Percentiles rank a stretch among this genome's conserved stretches.
Evolutionary conservation across 2,329 filamentous ascomycete species (phyloP).

Genomic region (Epichloe coenophiala): DNA sequence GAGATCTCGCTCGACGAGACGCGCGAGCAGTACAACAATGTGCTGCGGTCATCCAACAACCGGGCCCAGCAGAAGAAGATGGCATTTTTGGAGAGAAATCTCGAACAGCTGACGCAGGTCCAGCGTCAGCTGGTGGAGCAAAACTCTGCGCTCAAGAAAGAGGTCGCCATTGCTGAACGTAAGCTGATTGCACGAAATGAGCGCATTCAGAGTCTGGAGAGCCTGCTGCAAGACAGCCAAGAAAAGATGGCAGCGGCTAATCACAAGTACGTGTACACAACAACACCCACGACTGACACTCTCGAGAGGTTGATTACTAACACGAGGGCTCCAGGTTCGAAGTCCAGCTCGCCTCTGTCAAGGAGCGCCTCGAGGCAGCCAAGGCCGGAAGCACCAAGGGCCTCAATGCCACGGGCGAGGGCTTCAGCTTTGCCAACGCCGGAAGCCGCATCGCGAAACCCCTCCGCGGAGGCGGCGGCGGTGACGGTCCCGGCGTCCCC

Average conservation of each 20-base stretch:
- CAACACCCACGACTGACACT: background rate
- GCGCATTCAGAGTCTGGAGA: slow-evolving; percentile 88
- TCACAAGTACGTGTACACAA: slow-evolving; percentile 60
- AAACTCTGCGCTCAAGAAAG: slow-evolving; percentile 94
- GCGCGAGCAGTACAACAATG: slow-evolving; percentile 97
- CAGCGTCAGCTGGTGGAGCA: slow-evolving; percentile 97
- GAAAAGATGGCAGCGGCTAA: slow-evolving; percentile 97
- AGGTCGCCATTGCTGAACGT: slow-evolving; percentile 94
- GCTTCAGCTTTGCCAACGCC: slow-evolving; percentile 56
- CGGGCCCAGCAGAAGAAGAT: slow-evolving; percentile 99
- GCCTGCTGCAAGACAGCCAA: slow-evolving; percentile 86
- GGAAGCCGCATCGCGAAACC: slow-evolving; percentile 59
- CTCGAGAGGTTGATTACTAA: background rate
- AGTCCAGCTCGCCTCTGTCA: slow-evolving; percentile 89
- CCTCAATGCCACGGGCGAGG: slow-evolving; percentile 51
- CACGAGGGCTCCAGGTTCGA: slow-evolving; percentile 59
- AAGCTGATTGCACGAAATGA: slow-evolving; percentile 95
- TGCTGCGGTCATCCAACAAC: slow-evolving; percentile 91
- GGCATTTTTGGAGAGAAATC: slow-evolving; percentile 95
- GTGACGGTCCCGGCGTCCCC: slow-evolving; percentile 33
- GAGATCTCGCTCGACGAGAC: slow-evolving; percentile 97
- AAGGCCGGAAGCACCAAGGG: slow-evolving; percentile 85
- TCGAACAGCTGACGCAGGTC: slow-evolving; percentile 94
- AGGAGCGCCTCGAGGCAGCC: slow-evolving; percentile 90
- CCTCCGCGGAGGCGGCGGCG: slow-evolving; percentile 44